Evolutionary conservation across 2,329 filamentous ascomycete genomes (phyloP).

Genomic region (Mycosphaerella arachidis): DNA sequence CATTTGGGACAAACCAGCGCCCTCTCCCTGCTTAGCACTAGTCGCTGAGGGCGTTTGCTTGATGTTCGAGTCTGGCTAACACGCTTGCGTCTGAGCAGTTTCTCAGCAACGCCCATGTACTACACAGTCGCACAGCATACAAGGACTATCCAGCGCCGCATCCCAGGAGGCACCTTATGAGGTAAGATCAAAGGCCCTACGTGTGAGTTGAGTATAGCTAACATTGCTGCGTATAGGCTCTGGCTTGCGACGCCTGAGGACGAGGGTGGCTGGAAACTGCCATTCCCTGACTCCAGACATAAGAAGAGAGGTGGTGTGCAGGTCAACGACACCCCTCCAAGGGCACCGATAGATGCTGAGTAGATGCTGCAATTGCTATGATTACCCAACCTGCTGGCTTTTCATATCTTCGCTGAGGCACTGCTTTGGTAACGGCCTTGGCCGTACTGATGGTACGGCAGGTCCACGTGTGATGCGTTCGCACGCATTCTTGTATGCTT

Average conservation of each 20-base stretch:
- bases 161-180: constrained; percentile 72
- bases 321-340: constrained; percentile 73
- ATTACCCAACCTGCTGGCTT: no score
- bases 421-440: no score
- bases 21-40: no score
- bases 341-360: constrained; percentile 72
- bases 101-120: constrained; percentile 62
- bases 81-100: no score
- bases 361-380: constrained; percentile 38
- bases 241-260: constrained; percentile 78
- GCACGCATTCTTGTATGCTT: no score
- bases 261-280: constrained; percentile 81
- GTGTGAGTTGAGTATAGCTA: background rate
- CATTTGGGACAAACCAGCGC: no score
- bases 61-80: no score
- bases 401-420: background rate
- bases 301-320: constrained; percentile 88
- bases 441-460: no score
- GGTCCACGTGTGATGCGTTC: no score
- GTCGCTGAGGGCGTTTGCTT: no score
- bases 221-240: constrained; percentile 36
- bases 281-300: constrained; percentile 74
- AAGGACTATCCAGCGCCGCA: constrained; percentile 64
- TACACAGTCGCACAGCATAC: constrained; percentile 80
- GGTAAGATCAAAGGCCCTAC: constrained; percentile 32